Evolutionary conservation across 176 grass and related monocot species (phyloP).

Genomic region (Musa acuminata): DNA sequence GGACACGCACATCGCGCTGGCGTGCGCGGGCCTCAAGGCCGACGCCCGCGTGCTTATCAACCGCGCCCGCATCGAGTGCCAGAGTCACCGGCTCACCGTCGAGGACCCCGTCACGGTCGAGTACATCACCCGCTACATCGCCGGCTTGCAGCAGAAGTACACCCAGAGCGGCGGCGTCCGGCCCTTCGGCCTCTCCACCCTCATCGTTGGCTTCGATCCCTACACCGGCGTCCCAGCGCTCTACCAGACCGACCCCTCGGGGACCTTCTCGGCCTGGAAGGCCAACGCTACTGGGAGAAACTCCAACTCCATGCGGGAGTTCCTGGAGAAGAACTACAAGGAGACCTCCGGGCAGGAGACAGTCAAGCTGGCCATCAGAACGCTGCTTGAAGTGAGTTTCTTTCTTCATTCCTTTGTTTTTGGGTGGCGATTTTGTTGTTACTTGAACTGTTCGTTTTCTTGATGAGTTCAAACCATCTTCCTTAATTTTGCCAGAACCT

Average conservation of each 20-base stretch:
- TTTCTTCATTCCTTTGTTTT: background rate
- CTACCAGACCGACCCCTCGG: constrained; percentile 88
- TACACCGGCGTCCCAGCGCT: constrained; percentile 60
- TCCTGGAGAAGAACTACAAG: constrained; percentile 98
- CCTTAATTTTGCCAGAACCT: background rate
- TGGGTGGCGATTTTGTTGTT: background rate
- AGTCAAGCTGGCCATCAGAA: constrained; percentile 76
- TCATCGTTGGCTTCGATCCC: constrained; percentile 90
- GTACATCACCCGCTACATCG: constrained; percentile 98
- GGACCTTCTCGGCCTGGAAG: constrained; percentile 96
- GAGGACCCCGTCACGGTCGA: constrained; percentile 93
- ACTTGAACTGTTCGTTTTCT: background rate
- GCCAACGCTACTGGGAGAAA: constrained; percentile 94
- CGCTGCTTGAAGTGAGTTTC: constrained; percentile 66
- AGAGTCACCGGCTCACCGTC: constrained; percentile 88
- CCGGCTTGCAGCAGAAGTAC: constrained; percentile 96
- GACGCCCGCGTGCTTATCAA: constrained; percentile 91
- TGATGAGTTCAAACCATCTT: background rate
- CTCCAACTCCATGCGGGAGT: constrained; percentile 90
- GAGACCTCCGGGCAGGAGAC: constrained; percentile 90
- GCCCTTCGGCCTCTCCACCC: constrained; percentile 90
- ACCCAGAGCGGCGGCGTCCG: constrained; percentile 84
- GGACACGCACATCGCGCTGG: constrained; percentile 83
- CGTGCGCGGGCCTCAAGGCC: constrained; percentile 95
- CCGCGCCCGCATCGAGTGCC: constrained; percentile 84